These are phyloP conservation scores for Capsella bursapastoris DNA, from an alignment of 345 rosid species.

Conservation along the genomic window DNA sequence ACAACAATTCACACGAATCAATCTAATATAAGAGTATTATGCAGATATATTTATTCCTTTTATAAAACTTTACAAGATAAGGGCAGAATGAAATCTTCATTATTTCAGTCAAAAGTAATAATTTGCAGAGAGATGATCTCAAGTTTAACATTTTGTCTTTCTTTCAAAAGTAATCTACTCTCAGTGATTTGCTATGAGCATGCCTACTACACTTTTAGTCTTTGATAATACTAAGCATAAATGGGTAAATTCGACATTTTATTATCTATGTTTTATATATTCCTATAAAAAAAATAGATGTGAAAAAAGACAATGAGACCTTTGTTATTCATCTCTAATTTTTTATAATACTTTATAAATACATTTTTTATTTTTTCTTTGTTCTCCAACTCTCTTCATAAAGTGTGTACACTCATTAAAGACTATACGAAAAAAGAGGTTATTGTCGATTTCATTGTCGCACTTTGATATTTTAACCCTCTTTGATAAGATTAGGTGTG, in stretches of 20 bases:
- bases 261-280: neutral
- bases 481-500: slow-evolving; percentile 37
- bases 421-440: slow-evolving; percentile 38
- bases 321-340: slow-evolving; percentile 8
- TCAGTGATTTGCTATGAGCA: slow-evolving; percentile 40
- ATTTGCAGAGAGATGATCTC: slow-evolving; percentile 24
- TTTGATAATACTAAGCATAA: slow-evolving; percentile 8
- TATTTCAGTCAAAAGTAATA: slow-evolving; percentile 39
- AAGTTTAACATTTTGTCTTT: slow-evolving; percentile 40
- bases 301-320: slow-evolving; percentile 7
- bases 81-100: slow-evolving; percentile 21
- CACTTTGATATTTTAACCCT: slow-evolving; percentile 33
- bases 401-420: slow-evolving; percentile 45
- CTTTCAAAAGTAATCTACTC: slow-evolving; percentile 36
- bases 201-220: slow-evolving; percentile 40
- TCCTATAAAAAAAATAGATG: neutral
- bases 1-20: slow-evolving; percentile 21
- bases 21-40: slow-evolving; percentile 16
- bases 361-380: neutral
- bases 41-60: slow-evolving; percentile 4
- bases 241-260: slow-evolving; percentile 24
- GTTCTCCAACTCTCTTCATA: slow-evolving; percentile 19
- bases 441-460: slow-evolving; percentile 45
- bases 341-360: slow-evolving; percentile 21
- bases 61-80: slow-evolving; percentile 22